phyloP scores from a whole-genome alignment of 345 rosid genomes.

The Geranium rotundifolium region DNA sequence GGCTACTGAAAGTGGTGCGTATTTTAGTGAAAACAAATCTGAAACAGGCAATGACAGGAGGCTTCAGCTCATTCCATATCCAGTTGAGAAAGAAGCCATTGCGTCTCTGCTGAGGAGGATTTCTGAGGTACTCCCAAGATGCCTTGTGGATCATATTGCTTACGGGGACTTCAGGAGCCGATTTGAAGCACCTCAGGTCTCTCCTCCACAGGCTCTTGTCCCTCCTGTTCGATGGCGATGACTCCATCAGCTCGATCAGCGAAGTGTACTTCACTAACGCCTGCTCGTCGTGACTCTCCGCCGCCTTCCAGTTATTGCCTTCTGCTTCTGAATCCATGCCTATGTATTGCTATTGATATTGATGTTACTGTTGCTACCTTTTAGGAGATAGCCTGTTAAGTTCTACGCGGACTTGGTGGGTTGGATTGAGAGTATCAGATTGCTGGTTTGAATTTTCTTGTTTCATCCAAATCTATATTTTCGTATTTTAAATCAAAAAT shows the following conservation, averaged over 20 bases:
- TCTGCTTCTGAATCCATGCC: too few relatives aligned
- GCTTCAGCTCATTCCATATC: neutral
- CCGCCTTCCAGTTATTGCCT: neutral
- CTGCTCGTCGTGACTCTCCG: neutral
- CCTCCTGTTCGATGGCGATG: neutral
- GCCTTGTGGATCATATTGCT: neutral
- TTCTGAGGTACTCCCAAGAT: too few relatives aligned
- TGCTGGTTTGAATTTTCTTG: too few relatives aligned
- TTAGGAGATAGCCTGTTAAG: too few relatives aligned
- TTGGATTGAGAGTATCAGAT: too few relatives aligned
- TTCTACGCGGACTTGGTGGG: too few relatives aligned
- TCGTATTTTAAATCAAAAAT: too few relatives aligned
- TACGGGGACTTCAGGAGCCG: neutral
- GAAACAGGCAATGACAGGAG: neutral
- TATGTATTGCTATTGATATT: too few relatives aligned
- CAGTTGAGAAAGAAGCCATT: neutral
- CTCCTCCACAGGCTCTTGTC: neutral
- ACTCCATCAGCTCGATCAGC: neutral
- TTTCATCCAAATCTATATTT: too few relatives aligned
- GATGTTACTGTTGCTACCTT: too few relatives aligned
- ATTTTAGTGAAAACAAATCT: neutral
- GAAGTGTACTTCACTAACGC: neutral
- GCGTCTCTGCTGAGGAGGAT: neutral
- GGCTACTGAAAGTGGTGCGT: neutral
- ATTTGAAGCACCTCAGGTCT: neutral